Evolutionary conservation across 116 monocot genomes (phyloP), one percentile per base, ranked within the genome.

Genomic region (Zostera marina): DNA sequence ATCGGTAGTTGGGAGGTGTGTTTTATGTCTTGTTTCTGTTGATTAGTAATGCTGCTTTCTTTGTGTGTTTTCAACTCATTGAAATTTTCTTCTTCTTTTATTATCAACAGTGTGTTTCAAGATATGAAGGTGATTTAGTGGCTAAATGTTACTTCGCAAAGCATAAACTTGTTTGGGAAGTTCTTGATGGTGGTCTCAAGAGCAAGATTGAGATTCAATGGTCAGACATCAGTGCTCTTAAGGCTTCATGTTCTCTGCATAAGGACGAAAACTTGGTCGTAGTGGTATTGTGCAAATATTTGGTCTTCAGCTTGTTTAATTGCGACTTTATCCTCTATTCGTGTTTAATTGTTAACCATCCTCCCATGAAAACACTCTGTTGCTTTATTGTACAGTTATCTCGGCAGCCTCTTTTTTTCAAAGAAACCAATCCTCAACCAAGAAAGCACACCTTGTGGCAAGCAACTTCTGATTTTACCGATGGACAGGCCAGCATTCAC

Each of bases 391-490:
- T 59, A n/a, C n/a, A 91, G 91, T 56, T 85, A 72, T 72, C 79
- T 47, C 76, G 86, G 71, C 91, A 75, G 66, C 91, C 91, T 40
- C 75, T 91, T 25, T 82, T 91, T 74, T 91, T 85, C 72, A 82
- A 73, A 60, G 91, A 91, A 66, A 85, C 82, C 1, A 91, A 85
- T 74, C 91, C 91, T 44, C 85, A 85, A 21, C 91, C 91, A 44
- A 73, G 91, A 70, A 91, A 91, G 62, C 91, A 91, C 60, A 91
- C 91, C 13, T 62, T 91, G 54, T 91, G 91, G 91, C 91, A 91
- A 53, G 79, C 85, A 46, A 85, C 91, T 61, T 74, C 91, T 42
- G 91, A 91, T 65, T 85, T 91, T 58, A 91, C 91, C 68, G 80
- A 71, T 59, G 85, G 91, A 20, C 91, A 85, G 64, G 91, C 91